Conservation (phyloP, 2,329 filamentous ascomycete species). For the Tolypocladium pustulatum region DNA sequence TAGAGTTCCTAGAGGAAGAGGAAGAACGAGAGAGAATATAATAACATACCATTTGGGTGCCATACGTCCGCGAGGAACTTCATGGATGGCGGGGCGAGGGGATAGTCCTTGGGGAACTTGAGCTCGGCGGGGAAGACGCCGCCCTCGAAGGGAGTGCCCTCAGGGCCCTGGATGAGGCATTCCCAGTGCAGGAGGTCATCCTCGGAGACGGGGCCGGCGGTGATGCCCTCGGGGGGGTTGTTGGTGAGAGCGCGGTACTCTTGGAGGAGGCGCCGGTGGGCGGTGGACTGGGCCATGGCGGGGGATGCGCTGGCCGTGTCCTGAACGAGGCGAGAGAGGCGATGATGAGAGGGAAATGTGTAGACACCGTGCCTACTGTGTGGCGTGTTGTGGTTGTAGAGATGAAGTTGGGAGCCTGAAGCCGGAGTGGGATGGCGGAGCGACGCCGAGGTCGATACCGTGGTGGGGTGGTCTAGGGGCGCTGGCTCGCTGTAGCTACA, state of each 20-base stretch:
- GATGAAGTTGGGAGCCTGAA: background rate
- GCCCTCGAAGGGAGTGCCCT: slow-evolving; percentile 91
- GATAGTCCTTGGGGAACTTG: slow-evolving; percentile 92
- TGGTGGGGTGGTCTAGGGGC: background rate
- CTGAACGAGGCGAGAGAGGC: background rate
- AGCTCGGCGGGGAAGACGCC: slow-evolving; percentile 93
- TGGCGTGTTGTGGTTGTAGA: background rate
- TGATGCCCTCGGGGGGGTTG: slow-evolving; percentile 95
- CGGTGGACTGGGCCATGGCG: slow-evolving; percentile 48
- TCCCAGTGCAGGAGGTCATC: slow-evolving; percentile 97
- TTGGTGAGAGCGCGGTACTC: slow-evolving; percentile 93
- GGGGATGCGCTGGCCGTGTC: background rate
- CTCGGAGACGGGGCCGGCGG: slow-evolving; percentile 82
- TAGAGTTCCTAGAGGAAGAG: background rate
- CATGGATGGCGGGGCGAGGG: slow-evolving; percentile 93
- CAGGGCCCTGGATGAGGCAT: slow-evolving; percentile 87
- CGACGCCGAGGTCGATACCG: background rate
- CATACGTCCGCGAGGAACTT: slow-evolving; percentile 89
- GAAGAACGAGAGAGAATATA: background rate
- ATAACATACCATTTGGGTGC: slow-evolving; percentile 77
- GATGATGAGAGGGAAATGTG: background rate
- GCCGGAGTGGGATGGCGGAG: background rate
- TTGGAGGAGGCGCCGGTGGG: slow-evolving; percentile 76
- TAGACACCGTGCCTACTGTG: background rate
- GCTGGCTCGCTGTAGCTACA: background rate